Percentiles rank a stretch among this genome's conserved stretches.
Evolutionary conservation across 2,329 filamentous ascomycete genomes (phyloP).

Genomic region (Pestalotiopsis sp.): DNA sequence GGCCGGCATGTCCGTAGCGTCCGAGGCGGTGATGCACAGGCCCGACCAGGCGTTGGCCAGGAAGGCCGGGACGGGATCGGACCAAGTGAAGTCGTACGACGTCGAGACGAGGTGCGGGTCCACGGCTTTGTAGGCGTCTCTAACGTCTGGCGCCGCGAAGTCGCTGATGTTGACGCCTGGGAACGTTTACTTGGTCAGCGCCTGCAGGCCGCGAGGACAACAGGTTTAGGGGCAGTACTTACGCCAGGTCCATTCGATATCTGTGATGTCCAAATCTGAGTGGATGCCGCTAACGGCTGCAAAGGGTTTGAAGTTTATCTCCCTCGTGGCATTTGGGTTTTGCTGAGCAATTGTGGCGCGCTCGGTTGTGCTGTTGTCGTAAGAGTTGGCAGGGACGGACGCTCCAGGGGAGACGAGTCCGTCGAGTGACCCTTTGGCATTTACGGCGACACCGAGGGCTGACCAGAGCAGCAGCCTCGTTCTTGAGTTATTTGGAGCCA

Average conservation of each 20-base stretch:
- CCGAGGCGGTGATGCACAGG: not conserved
- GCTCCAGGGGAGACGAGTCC: not conserved
- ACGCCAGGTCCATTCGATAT: slow-evolving; percentile 1
- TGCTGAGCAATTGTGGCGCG: not conserved
- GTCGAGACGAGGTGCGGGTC: not conserved
- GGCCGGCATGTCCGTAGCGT: not conserved
- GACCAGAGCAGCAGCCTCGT: not conserved
- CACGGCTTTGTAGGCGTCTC: too few relatives aligned
- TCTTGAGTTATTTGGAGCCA: not conserved
- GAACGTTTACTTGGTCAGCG: not conserved
- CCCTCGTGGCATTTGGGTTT: not conserved
- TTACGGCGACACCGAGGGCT: not conserved
- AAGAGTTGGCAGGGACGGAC: not conserved
- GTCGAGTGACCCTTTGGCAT: not conserved
- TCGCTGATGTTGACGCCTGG: slow-evolving; percentile 3
- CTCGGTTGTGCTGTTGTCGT: not conserved
- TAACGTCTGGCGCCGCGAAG: not conserved
- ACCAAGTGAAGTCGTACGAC: not conserved
- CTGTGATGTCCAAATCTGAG: not conserved
- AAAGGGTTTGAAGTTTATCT: not conserved
- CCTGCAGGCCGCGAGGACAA: too few relatives aligned
- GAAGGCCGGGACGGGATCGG: not conserved
- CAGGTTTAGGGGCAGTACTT: not conserved
- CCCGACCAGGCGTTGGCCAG: not conserved
- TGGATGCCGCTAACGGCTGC: not conserved